phyloP scores from a whole-genome alignment of 257 asterid species.

The Nicotiana knightiana region DNA sequence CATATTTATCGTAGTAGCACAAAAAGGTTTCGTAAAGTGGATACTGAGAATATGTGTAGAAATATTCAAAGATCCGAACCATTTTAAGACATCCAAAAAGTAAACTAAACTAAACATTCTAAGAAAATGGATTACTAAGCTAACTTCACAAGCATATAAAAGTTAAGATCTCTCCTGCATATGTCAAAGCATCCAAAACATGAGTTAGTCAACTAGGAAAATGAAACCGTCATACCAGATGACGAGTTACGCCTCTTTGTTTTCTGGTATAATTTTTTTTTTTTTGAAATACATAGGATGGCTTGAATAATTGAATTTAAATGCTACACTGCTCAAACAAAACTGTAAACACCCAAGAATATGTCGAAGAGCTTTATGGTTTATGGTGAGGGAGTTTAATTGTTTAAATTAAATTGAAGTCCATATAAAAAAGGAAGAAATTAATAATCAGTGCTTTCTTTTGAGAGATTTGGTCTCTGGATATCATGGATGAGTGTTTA shows the following conservation, averaged over 20 bases:
- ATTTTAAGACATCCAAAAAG: background rate
- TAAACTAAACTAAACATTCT: background rate
- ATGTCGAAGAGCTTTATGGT: background rate
- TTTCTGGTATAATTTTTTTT: background rate
- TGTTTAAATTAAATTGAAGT: background rate
- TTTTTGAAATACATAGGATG: background rate
- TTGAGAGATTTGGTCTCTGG: slow-evolving; percentile 5
- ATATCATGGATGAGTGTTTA: background rate
- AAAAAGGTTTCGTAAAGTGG: background rate
- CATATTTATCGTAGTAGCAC: background rate
- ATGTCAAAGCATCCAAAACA: background rate
- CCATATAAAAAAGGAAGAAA: background rate
- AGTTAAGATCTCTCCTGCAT: background rate
- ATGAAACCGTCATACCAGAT: background rate
- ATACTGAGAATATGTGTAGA: background rate
- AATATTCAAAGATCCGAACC: background rate
- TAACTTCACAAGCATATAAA: background rate
- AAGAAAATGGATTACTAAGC: background rate
- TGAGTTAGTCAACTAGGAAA: background rate
- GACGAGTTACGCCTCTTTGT: background rate
- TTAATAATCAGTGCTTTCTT: background rate
- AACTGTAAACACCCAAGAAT: background rate
- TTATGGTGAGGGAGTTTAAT: background rate
- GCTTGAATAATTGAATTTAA: background rate
- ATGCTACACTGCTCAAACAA: background rate